Evolutionary conservation across 176 grass and related monocot species (phyloP).

Genomic region (Cymbopogon citratus): DNA sequence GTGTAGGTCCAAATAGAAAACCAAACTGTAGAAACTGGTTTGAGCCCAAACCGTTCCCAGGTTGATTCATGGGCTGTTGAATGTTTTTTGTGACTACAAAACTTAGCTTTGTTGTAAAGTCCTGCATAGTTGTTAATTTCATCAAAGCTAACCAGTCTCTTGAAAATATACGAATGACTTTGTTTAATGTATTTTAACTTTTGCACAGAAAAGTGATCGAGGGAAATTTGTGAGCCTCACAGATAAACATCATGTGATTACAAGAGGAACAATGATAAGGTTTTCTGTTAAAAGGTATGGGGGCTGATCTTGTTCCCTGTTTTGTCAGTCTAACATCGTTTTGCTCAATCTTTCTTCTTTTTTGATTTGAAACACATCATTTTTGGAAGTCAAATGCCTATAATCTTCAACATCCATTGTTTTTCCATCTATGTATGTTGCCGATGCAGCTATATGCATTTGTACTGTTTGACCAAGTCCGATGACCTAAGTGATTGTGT

Average conservation of each 20-base stretch:
- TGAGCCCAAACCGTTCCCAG: no score
- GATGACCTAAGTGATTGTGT: background rate
- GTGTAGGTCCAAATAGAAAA: no score
- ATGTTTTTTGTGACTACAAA: background rate
- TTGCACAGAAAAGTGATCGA: slow-evolving; percentile 38
- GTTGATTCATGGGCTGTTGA: background rate
- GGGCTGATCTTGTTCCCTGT: background rate
- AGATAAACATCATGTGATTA: slow-evolving; percentile 54
- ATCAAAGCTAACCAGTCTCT: no score
- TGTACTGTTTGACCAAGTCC: background rate
- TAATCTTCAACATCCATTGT: background rate
- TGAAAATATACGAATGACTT: no score
- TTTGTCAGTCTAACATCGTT: slow-evolving; percentile 19
- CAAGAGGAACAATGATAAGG: slow-evolving; percentile 71
- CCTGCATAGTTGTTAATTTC: no score
- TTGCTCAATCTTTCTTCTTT: background rate
- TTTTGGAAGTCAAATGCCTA: slow-evolving; percentile 12
- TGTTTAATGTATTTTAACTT: no score
- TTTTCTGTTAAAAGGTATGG: slow-evolving; percentile 85
- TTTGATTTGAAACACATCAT: background rate
- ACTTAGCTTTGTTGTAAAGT: no score
- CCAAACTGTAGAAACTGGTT: no score
- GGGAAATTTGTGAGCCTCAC: slow-evolving; percentile 54
- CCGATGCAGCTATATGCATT: background rate
- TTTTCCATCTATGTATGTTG: slow-evolving; percentile 13